These are phyloP conservation scores for Ambrosia hybrid DNA, from an alignment of 140 eudicot genomes.

Conservation along the genomic window DNA sequence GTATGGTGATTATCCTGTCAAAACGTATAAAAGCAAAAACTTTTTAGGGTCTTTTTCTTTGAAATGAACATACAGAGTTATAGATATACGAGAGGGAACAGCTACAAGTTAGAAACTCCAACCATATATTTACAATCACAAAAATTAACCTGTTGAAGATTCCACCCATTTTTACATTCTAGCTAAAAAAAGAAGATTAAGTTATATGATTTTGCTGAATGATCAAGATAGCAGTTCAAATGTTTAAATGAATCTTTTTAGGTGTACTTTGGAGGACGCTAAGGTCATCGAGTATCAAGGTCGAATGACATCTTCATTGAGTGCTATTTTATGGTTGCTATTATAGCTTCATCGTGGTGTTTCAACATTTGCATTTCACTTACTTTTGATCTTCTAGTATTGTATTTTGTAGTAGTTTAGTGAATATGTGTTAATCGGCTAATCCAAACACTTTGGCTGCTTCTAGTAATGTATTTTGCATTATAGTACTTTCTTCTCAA, in stretches of 20 bases:
- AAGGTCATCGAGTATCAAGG: too few species aligned
- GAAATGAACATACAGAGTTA: constrained; percentile 3
- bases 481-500: too few species aligned
- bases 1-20: constrained; percentile 81
- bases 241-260: background rate
- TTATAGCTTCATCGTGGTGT: constrained; percentile 15
- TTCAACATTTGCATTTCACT: background rate
- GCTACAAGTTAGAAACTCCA: constrained; percentile 60
- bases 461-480: too few species aligned
- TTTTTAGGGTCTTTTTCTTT: background rate
- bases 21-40: constrained; percentile 13
- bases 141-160: constrained; percentile 61
- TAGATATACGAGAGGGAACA: constrained; percentile 58
- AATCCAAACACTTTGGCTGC: too few species aligned
- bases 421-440: too few species aligned
- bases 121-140: constrained; percentile 80
- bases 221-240: constrained; percentile 6
- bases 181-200: background rate
- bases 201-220: background rate
- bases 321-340: constrained; percentile 10
- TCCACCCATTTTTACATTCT: constrained; percentile 55
- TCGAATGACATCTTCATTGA: background rate
- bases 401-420: too few species aligned
- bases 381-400: too few species aligned
- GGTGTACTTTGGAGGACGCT: background rate